These are phyloP conservation scores for Eragrostis nindensis DNA, from an alignment of 176 grass and related monocot genomes.

Conservation along the genomic window DNA sequence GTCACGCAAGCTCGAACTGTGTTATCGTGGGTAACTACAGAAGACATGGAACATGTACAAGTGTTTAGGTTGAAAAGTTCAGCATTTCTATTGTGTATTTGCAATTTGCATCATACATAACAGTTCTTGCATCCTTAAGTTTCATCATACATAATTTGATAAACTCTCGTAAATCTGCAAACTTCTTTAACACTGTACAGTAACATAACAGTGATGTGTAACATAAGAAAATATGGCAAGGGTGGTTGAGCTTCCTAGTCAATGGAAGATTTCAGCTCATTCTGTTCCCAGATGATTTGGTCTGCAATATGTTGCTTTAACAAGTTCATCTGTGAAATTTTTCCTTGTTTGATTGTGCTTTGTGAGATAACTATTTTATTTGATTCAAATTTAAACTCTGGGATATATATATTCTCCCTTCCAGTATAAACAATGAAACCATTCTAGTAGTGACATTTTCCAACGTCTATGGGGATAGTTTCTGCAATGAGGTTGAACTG, in stretches of 20 bases:
- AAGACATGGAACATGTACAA: background rate
- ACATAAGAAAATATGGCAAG: background rate
- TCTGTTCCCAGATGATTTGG: background rate
- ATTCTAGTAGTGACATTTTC: background rate
- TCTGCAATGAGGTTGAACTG: background rate
- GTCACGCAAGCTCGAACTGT: background rate
- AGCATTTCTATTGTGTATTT: background rate
- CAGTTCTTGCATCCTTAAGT: background rate
- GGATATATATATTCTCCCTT: constrained; percentile 5
- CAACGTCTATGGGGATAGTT: background rate
- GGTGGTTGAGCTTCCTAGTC: background rate
- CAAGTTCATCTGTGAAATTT: background rate
- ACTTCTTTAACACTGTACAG: background rate
- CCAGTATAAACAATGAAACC: background rate
- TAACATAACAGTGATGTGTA: background rate
- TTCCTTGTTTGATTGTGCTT: background rate
- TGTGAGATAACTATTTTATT: background rate
- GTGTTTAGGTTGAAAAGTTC: no score
- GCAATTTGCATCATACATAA: background rate
- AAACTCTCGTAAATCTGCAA: background rate
- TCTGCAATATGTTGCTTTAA: constrained; percentile 1
- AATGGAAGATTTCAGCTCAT: background rate
- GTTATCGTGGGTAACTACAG: background rate
- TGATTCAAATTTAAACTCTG: background rate
- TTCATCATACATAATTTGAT: background rate